Percentiles rank a stretch among this genome's conserved stretches.
phyloP scores from a whole-genome alignment of 2,329 filamentous ascomycete species.

The Calonectria leucothoes region DNA sequence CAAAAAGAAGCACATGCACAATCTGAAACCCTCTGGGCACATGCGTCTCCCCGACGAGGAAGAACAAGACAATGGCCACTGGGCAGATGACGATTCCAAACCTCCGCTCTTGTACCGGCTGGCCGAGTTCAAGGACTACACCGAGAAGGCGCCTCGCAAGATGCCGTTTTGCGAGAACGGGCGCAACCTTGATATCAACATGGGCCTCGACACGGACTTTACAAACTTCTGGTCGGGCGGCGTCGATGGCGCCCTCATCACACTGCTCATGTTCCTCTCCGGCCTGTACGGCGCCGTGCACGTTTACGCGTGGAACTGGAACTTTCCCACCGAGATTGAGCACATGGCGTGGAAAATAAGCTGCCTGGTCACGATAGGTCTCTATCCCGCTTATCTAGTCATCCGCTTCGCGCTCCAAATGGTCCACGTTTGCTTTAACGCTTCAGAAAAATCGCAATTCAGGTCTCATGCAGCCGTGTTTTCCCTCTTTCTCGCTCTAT shows the following conservation, averaged over 20 bases:
- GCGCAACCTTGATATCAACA: not conserved
- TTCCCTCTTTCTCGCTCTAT: not conserved
- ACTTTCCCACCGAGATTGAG: constrained; percentile 14
- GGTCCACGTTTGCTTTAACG: not conserved
- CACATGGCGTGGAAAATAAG: constrained; percentile 11
- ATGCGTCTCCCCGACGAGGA: not conserved
- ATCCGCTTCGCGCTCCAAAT: not conserved
- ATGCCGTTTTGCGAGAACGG: not conserved
- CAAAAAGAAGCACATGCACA: not conserved
- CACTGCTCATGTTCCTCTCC: constrained; percentile 7
- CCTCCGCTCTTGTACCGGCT: not conserved
- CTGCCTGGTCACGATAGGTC: constrained; percentile 6
- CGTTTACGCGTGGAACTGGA: not conserved
- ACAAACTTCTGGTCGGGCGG: not conserved
- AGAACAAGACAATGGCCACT: not conserved
- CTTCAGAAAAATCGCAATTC: not conserved
- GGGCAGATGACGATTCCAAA: not conserved
- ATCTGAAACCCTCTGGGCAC: not conserved
- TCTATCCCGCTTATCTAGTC: not conserved
- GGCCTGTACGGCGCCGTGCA: constrained; percentile 15
- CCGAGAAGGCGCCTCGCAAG: not conserved
- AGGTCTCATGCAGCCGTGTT: not conserved
- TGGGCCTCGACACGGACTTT: not conserved
- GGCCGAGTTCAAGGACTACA: not conserved
- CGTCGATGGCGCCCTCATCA: not conserved